Base-by-base conservation (phyloP, 2,329 filamentous ascomycete species). In the Verticillium alfalfae region DNA sequence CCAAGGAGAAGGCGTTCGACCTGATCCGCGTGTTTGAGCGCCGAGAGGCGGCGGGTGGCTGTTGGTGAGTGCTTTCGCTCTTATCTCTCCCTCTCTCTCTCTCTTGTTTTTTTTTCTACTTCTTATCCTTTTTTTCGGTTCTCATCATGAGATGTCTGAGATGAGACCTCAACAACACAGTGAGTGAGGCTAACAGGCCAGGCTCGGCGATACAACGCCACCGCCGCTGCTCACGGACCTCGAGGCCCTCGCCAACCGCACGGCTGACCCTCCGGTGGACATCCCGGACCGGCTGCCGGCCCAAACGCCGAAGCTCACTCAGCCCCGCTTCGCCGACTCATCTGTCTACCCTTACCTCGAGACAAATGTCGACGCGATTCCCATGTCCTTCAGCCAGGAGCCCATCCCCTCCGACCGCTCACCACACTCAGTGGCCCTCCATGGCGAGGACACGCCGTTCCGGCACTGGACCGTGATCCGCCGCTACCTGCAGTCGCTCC, bases 281-380 rank as follows among this genome's bases (percentile, higher is more conserved):
- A 73, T 85, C 22, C 85, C 85, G 0, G 61, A 72, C 2, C 63
- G 66, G 0, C 70, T 87, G 0, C 86, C 85, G 3, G 74, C 79
- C 0, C 72, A 76, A 59, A 75, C 77, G 0, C 75, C 79, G 0
- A 76, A 75, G 49, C 70, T 73, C 13, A 62, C 69, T 2, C 78
- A 79, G 61, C 77, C 80, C 18, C 81, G 84, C 2, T 86, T 82
- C 67, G 72, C 77, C 13, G 84, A 88, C 63, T 84, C 85, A 0
- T 83, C 83, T 0, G 78, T 88, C 18, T 89, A 89, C 65, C 83
- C 84, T 0, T 81, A 83, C 22, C 73, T 89, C n/a, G 84, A 89
- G 68, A 89, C 86, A 2, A 90, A 90, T 65, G 82, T 90, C 54
- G 81, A 84, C 64, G 76, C 77, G 6, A 68, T 79, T 2, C 76